Evolutionary conservation across 148 eudicot genomes (phyloP).

Genomic region (Camellia granthamiana): DNA sequence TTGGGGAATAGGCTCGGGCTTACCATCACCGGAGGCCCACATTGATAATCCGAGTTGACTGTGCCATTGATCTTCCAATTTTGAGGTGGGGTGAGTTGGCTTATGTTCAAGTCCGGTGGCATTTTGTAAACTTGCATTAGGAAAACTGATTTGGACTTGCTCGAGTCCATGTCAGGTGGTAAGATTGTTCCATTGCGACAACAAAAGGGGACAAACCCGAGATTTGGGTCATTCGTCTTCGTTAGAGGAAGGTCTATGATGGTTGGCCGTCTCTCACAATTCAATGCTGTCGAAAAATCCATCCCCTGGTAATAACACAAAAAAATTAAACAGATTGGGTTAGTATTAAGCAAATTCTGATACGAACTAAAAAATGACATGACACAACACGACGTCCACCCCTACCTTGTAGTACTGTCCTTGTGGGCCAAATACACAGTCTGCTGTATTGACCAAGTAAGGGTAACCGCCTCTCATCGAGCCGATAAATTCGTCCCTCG

Average conservation of each 20-base stretch:
- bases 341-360: too few species aligned
- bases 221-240: slow-evolving; percentile 29
- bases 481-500: slow-evolving; percentile 54
- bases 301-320: slow-evolving; percentile 16
- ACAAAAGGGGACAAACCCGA: slow-evolving; percentile 49
- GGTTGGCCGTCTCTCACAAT: slow-evolving; percentile 45
- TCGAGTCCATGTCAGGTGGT: slow-evolving; percentile 43
- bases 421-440: slow-evolving; percentile 55
- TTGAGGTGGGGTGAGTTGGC: slow-evolving; percentile 46
- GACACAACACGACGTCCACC: too few species aligned
- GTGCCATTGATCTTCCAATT: slow-evolving; percentile 62
- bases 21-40: slow-evolving; percentile 52
- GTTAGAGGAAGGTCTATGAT: slow-evolving; percentile 48
- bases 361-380: too few species aligned
- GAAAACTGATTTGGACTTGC: slow-evolving; percentile 44
- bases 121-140: slow-evolving; percentile 61
- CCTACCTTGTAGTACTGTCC: slow-evolving; percentile 17
- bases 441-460: slow-evolving; percentile 29
- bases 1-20: slow-evolving; percentile 34
- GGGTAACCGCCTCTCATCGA: slow-evolving; percentile 67
- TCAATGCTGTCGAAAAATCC: slow-evolving; percentile 49
- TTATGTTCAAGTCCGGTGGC: slow-evolving; percentile 57
- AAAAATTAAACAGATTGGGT: too few species aligned
- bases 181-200: slow-evolving; percentile 55
- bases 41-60: slow-evolving; percentile 36